Evolutionary conservation across 331 rosid species (phyloP).

Genomic region (Pyrus hybrid): DNA sequence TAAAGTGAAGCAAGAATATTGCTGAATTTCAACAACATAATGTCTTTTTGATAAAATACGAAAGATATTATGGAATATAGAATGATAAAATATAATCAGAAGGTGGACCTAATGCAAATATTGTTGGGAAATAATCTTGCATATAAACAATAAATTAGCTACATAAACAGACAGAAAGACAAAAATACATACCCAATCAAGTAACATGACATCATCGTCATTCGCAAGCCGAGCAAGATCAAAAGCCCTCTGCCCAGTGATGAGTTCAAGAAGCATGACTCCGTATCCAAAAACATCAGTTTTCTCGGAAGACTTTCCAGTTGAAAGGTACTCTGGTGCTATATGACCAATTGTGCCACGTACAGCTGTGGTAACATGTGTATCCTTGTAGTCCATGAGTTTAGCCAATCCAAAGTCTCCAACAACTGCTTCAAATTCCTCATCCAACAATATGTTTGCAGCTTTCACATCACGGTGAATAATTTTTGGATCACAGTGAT

Average conservation of each 20-base stretch:
- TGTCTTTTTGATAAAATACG: neutral
- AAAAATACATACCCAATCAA: conserved; percentile 69
- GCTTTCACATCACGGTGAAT: conserved; percentile 95
- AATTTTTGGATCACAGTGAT: conserved; percentile 86
- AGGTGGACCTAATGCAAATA: neutral
- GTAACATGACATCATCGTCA: conserved; percentile 83
- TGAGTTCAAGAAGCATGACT: conserved; percentile 89
- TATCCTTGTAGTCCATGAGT: conserved; percentile 83
- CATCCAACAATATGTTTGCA: conserved; percentile 80
- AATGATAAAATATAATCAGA: neutral
- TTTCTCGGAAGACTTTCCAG: conserved; percentile 87
- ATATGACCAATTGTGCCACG: conserved; percentile 92
- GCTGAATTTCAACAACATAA: neutral
- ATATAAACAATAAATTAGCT: neutral
- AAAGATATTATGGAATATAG: neutral
- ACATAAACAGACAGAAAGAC: neutral
- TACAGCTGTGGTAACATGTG: conserved; percentile 82
- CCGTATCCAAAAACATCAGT: conserved; percentile 93
- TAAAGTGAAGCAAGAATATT: neutral
- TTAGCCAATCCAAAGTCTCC: conserved; percentile 90
- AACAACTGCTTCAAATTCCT: conserved; percentile 79
- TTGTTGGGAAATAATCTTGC: neutral
- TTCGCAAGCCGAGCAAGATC: conserved; percentile 87
- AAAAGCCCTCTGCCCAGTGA: conserved; percentile 88
- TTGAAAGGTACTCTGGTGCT: conserved; percentile 86